Conservation (phyloP, 129 eudicot species). For the Deinandra increscens region DNA sequence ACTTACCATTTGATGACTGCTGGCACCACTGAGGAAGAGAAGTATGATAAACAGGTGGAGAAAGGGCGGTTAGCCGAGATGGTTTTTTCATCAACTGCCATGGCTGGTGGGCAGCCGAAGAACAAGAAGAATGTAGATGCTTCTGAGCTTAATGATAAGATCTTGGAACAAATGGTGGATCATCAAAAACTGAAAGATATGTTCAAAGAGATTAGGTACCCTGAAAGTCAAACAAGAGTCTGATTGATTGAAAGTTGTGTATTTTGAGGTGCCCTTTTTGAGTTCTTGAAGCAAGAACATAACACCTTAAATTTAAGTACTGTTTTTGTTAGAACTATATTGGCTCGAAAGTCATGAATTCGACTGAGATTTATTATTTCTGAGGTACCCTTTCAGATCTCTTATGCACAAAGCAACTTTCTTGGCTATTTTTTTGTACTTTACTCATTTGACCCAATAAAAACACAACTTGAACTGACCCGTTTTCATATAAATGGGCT, state of each 20-base stretch:
- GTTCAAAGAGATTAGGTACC: conserved; percentile 45
- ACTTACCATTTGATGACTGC: conserved; percentile 54
- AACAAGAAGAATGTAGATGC: conserved; percentile 15
- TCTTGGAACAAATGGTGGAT: conserved; percentile 49
- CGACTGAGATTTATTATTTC: not conserved
- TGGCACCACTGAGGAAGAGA: conserved; percentile 55
- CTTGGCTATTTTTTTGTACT: no score
- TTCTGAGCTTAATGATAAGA: conserved; percentile 26
- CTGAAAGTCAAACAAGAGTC: conserved; percentile 33
- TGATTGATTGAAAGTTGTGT: conserved; percentile 28
- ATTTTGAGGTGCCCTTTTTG: conserved; percentile 9
- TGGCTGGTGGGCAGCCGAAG: not conserved
- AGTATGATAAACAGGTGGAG: conserved; percentile 49
- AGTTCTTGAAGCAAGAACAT: not conserved
- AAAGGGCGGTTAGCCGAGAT: conserved; percentile 61
- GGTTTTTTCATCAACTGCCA: conserved; percentile 47
- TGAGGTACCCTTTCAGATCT: not conserved
- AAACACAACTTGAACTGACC: no score
- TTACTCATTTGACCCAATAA: no score
- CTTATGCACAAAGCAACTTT: no score
- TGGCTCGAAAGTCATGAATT: not conserved
- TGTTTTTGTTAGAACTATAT: not conserved
- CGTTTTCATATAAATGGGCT: no score
- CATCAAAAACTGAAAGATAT: conserved; percentile 33
- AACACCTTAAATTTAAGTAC: not conserved